Conservation (phyloP, 352 stramenopile genomes). For the Pythium insidiosum region DNA sequence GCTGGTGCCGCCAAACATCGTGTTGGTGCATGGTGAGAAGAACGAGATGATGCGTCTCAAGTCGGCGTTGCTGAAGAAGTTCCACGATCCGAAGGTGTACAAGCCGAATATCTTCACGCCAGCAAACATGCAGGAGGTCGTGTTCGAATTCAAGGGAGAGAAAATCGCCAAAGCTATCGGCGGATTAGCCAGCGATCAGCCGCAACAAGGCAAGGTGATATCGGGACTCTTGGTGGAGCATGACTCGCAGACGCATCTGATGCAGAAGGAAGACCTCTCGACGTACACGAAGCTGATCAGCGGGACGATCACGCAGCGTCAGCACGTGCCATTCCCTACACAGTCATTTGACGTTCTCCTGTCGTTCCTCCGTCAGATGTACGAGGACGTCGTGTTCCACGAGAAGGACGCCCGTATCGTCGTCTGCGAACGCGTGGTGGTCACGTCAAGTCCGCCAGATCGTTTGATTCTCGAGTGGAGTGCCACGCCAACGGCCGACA, state of each 20-base stretch:
- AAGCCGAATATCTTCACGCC: slow-evolving; percentile 74
- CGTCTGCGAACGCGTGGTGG: slow-evolving; percentile 61
- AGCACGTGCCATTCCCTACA: slow-evolving; percentile 78
- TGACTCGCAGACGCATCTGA: slow-evolving; percentile 79
- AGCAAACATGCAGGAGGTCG: slow-evolving; percentile 84
- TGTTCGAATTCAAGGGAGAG: slow-evolving; percentile 83
- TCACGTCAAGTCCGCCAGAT: slow-evolving; percentile 32
- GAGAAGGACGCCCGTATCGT: slow-evolving; percentile 52
- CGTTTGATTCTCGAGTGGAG: slow-evolving; percentile 79
- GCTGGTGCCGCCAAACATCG: slow-evolving; percentile 90
- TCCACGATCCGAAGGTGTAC: slow-evolving; percentile 83
- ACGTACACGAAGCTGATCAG: slow-evolving; percentile 82
- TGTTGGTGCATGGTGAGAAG: slow-evolving; percentile 96
- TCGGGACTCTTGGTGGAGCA: slow-evolving; percentile 80
- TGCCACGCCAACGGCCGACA: slow-evolving; percentile 90
- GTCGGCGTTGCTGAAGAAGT: slow-evolving; percentile 86
- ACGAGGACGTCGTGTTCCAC: slow-evolving; percentile 52
- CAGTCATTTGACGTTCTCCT: slow-evolving; percentile 76
- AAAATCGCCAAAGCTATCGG: slow-evolving; percentile 87
- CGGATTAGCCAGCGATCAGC: slow-evolving; percentile 53
- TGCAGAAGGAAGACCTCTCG: slow-evolving; percentile 79
- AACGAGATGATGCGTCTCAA: slow-evolving; percentile 97
- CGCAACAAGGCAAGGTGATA: slow-evolving; percentile 72
- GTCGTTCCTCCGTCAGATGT: slow-evolving; percentile 81
- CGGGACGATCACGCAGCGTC: slow-evolving; percentile 73